Evolutionary conservation across 2,329 filamentous ascomycete genomes (phyloP).

Genomic region (Colletotrichum viniferum): DNA sequence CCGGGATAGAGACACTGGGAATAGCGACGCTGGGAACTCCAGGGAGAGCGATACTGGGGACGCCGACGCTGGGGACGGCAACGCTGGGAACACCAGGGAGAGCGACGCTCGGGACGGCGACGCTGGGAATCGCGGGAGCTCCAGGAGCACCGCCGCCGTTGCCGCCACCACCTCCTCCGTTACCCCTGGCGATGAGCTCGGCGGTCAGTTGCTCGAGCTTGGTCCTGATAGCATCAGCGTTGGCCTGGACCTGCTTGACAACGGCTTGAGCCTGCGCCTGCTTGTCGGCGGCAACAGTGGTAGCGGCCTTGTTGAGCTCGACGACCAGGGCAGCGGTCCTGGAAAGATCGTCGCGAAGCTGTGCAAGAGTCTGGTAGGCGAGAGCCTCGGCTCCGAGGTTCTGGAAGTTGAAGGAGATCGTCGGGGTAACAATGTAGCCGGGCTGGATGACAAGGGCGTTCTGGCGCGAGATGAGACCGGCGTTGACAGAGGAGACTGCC

Average conservation of each 20-base stretch:
- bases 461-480: not conserved
- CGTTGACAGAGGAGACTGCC: conserved; percentile 2
- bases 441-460: not conserved
- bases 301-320: not conserved
- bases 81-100: not conserved
- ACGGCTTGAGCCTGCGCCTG: not conserved
- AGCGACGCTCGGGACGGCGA: not conserved
- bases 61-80: not conserved
- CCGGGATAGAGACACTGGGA: not conserved
- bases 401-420: not conserved
- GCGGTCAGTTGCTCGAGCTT: not conserved
- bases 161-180: not conserved
- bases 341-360: not conserved
- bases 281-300: not conserved
- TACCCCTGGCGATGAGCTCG: not conserved
- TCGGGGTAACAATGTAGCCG: not conserved
- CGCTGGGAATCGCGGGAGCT: not conserved
- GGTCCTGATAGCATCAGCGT: not conserved
- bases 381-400: not conserved
- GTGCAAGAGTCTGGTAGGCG: not conserved
- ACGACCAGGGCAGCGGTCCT: not conserved
- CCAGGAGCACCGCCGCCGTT: not conserved
- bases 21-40: not conserved
- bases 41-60: not conserved
- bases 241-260: not conserved